Evolutionary conservation across 768 basidiomycete genomes (phyloP).

Genomic region (Cyclocybe aegerita): DNA sequence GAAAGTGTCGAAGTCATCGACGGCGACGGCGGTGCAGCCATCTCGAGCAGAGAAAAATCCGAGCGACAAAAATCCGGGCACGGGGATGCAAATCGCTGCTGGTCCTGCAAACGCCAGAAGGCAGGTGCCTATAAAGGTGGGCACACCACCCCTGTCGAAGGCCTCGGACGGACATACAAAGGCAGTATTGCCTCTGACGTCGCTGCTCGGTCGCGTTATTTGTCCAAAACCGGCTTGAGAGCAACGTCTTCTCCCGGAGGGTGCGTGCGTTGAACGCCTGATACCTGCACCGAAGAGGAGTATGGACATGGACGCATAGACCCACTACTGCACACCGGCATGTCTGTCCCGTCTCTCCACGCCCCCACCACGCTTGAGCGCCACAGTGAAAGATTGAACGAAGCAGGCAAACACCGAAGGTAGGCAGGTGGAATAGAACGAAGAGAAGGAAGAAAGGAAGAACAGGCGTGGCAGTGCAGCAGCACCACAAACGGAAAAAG

Average conservation of each 20-base stretch:
- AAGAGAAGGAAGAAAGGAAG: constrained; percentile 9
- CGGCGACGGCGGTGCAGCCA: constrained; percentile 8
- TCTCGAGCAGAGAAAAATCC: background rate
- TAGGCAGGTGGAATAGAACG: constrained; percentile 20
- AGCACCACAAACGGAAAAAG: constrained; percentile 6
- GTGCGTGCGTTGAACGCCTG: too few species aligned
- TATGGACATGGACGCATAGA: too few species aligned
- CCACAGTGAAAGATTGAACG: background rate
- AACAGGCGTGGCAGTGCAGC: constrained; percentile 3
- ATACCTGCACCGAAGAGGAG: too few species aligned
- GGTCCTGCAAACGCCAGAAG: background rate
- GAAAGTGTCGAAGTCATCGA: constrained; percentile 15
- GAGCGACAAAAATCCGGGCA: background rate
- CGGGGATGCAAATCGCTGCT: background rate
- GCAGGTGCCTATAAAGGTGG: constrained; percentile 12
- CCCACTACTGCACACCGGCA: too few species aligned
- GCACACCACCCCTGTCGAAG: constrained; percentile 6
- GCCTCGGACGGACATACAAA: too few species aligned
- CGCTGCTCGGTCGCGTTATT: background rate
- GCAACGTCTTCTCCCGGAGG: background rate
- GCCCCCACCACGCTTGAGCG: background rate
- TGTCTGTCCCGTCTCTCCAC: too few species aligned
- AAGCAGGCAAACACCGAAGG: background rate
- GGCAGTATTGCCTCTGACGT: background rate
- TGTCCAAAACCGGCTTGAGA: constrained; percentile 2